Conservation (phyloP, 2,329 filamentous ascomycete genomes). For the Diplodia scrobiculata region DNA sequence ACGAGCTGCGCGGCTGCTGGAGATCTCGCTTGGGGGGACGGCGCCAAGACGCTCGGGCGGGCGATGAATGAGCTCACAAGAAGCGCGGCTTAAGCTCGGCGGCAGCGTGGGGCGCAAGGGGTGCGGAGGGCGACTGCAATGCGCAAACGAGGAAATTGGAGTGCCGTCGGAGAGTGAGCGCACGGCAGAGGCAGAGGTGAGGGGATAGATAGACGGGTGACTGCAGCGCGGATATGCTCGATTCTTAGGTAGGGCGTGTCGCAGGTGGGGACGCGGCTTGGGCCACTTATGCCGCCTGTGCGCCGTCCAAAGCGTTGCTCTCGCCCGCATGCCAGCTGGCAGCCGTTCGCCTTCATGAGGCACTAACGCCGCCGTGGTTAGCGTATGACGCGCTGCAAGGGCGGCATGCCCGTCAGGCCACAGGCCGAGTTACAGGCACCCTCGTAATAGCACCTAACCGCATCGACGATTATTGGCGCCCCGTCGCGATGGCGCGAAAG, state of each 20-base stretch:
- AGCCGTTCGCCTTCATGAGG: conserved; percentile 11
- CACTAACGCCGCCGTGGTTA: conserved; percentile 11
- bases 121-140: not conserved
- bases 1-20: conserved; percentile 25
- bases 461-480: conserved; percentile 9
- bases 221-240: conserved; percentile 13
- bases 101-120: conserved; percentile 19
- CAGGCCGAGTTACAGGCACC: conserved; percentile 16
- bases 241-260: not conserved
- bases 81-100: conserved; percentile 18
- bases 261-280: too few species aligned
- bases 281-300: too few species aligned
- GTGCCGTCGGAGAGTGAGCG: not conserved
- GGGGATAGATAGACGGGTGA: conserved; percentile 1
- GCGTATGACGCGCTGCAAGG: conserved; percentile 25
- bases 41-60: conserved; percentile 27
- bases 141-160: conserved; percentile 1
- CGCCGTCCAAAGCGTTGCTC: not conserved
- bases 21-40: conserved; percentile 28
- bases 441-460: conserved; percentile 18
- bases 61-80: conserved; percentile 20
- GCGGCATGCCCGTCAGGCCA: conserved; percentile 23
- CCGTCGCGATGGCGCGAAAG: conserved; percentile 19
- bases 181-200: not conserved
- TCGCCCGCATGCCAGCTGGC: conserved; percentile 16